Evolutionary conservation across 2,329 filamentous ascomycete genomes (phyloP), one percentile per base, ranked within the genome.

Genomic region (Cryphonectria radicalis): DNA sequence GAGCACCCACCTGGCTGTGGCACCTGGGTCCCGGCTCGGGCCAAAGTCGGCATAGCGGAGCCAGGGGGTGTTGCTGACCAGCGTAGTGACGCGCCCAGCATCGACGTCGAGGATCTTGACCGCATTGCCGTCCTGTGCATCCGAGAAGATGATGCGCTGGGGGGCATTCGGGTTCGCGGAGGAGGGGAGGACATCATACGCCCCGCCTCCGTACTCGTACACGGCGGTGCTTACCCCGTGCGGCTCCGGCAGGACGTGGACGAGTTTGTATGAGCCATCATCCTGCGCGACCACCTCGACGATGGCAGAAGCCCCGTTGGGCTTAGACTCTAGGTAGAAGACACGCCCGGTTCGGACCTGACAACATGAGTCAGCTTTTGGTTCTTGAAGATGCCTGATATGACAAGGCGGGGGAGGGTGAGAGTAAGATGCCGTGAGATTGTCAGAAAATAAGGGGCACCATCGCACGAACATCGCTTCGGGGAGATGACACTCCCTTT

Each of bases 11-110:
- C 78, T 73, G 10, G 77, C 74, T 0, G 67, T 72, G 3, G 7
- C 13, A n/a, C 25, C 40, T 25, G 40, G 40, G 25, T 46, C 19
- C 19, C 17, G 63, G 43, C 80, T 78, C 69, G 84, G 81, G 65
- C 83, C 79, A 72, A 87, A 87, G 75, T 86, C 81, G 22, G 83
- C 82, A 75, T 85, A 84, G 72, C 84, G 79, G 70, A 87, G 63
- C 28, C 78, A 76, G 19, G 77, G 66, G 59, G 7, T 70, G 22
- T 78, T 73, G 3, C 76, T 72, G 8, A 82, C 65, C n/a, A 85
- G 57, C 42, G 78, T 64, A 4, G 74, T 77, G 3, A 82, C 80
- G 14, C 80, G 73, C 4, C 79, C 74, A 1, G 78, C 77, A 32
- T 80, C 77, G 0, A 83, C 81, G 10, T 84, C 76, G 0, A 88